Percentiles rank a stretch among this genome's conserved stretches.
Evolutionary conservation across 441 rosid species (phyloP).

Genomic region (Breynia disticha): DNA sequence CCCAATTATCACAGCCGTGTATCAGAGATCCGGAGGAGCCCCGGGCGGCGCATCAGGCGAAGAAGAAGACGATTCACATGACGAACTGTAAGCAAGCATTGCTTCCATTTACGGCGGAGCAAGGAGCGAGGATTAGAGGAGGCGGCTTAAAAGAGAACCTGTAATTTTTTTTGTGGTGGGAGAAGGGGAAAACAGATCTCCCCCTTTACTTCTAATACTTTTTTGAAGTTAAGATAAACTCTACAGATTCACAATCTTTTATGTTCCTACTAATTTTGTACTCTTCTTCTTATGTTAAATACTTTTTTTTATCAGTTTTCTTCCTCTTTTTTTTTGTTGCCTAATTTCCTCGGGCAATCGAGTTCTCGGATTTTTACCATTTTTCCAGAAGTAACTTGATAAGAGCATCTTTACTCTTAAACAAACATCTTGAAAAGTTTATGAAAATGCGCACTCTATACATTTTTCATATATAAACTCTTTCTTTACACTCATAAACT

Average conservation of each 20-base stretch:
- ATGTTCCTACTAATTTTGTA: neutral
- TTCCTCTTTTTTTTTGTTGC: too few species aligned
- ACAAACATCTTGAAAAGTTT: too few species aligned
- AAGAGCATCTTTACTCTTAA: too few species aligned
- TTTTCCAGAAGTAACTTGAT: too few species aligned
- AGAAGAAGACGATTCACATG: conserved; percentile 69
- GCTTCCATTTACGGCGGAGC: conserved; percentile 7
- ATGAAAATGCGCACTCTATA: too few species aligned
- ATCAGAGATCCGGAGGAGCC: conserved; percentile 86
- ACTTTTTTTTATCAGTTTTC: conserved; percentile 4
- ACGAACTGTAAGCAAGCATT: conserved; percentile 44
- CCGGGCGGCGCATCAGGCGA: conserved; percentile 46
- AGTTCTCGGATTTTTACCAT: neutral
- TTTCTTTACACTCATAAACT: too few species aligned
- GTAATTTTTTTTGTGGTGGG: conserved; percentile 24
- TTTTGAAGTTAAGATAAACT: conserved; percentile 17
- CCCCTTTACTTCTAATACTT: conserved; percentile 13
- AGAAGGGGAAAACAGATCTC: conserved; percentile 11
- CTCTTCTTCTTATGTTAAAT: too few species aligned
- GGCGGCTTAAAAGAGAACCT: conserved; percentile 15
- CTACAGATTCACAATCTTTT: conserved; percentile 5
- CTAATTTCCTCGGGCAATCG: neutral
- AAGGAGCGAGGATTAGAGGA: conserved; percentile 16
- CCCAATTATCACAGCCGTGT: conserved; percentile 80
- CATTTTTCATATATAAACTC: too few species aligned